Evolutionary conservation across 192 early-diverging fungal species (phyloP).

Genomic region (Coemansia sp.): DNA sequence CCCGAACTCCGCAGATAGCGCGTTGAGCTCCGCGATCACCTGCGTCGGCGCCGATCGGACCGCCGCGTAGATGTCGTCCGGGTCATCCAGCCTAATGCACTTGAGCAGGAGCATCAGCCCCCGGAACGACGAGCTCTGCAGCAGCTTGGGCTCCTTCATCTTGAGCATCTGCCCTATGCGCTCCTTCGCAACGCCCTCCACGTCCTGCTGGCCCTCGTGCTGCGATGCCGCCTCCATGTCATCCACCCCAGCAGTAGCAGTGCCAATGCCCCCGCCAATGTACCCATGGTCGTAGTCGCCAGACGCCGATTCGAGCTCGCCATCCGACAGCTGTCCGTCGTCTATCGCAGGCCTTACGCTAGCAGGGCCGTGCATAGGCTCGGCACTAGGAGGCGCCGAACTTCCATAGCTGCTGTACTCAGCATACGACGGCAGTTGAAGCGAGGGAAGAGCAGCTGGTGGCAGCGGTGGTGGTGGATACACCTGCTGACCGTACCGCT

Average conservation of each 20-base stretch:
- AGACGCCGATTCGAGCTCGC: slow-evolving; percentile 15
- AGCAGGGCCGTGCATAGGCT: not conserved
- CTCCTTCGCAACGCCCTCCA: slow-evolving; percentile 23
- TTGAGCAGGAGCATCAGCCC: slow-evolving; percentile 40
- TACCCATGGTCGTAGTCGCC: not conserved
- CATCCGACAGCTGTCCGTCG: slow-evolving; percentile 24
- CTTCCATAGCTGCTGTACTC: not conserved
- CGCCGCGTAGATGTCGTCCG: slow-evolving; percentile 10
- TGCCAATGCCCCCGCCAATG: not conserved
- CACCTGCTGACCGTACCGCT: not conserved
- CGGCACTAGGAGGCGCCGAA: not conserved
- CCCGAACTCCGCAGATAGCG: slow-evolving; percentile 36
- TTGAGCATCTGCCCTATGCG: slow-evolving; percentile 24
- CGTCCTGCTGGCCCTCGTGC: not conserved
- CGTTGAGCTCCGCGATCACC: slow-evolving; percentile 30
- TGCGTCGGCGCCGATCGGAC: slow-evolving; percentile 7
- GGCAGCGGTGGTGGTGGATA: not conserved
- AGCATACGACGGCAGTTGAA: not conserved
- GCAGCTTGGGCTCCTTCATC: slow-evolving; percentile 28
- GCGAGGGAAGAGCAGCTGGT: not conserved
- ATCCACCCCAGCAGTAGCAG: not conserved
- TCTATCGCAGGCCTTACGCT: not conserved
- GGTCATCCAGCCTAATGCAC: slow-evolving; percentile 31
- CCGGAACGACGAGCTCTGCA: slow-evolving; percentile 22
- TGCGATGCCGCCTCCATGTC: not conserved